A percentile compares a stretch with the other conserved stretches of the same genome.
phyloP scores from a whole-genome alignment of 2,329 filamentous ascomycete species.

The Tolypocladium sp. region DNA sequence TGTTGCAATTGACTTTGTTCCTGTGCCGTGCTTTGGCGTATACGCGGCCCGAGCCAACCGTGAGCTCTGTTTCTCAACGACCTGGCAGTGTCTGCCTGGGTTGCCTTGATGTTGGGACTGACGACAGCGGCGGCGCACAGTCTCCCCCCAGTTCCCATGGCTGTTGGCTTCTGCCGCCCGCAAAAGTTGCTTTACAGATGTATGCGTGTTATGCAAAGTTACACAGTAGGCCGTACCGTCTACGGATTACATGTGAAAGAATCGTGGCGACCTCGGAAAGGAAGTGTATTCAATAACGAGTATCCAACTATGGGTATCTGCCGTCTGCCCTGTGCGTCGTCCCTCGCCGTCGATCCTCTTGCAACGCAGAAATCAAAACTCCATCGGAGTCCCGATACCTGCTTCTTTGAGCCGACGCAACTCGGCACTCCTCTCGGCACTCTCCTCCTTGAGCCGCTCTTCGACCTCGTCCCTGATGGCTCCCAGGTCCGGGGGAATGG shows the following conservation, averaged over 20 bases:
- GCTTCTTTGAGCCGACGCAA: constrained; percentile 46
- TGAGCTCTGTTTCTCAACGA: not conserved
- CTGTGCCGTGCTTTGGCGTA: not conserved
- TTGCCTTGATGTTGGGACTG: not conserved
- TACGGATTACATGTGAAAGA: not conserved
- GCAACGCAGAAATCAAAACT: constrained; percentile 23
- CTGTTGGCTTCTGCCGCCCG: not conserved
- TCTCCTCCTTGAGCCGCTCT: constrained; percentile 54
- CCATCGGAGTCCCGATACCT: constrained; percentile 48
- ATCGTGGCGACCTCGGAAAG: not conserved
- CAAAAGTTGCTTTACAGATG: not conserved
- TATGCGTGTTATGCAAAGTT: not conserved
- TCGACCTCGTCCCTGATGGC: constrained; percentile 62
- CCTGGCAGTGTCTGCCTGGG: not conserved
- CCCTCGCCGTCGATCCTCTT: not conserved
- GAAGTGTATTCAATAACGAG: not conserved
- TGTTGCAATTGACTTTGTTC: not conserved
- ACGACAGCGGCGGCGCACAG: not conserved
- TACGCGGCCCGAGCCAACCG: not conserved
- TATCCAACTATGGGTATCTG: not conserved
- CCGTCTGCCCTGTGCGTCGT: not conserved
- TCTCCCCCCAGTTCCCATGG: too few species aligned
- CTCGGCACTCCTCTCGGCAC: constrained; percentile 47
- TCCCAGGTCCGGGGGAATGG: constrained; percentile 68
- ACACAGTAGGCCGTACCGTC: not conserved